Percentiles rank a stretch among this genome's conserved stretches.
These are phyloP conservation scores for Hibiscus tridactylites DNA, from an alignment of 345 rosid species.

Conservation along the genomic window DNA sequence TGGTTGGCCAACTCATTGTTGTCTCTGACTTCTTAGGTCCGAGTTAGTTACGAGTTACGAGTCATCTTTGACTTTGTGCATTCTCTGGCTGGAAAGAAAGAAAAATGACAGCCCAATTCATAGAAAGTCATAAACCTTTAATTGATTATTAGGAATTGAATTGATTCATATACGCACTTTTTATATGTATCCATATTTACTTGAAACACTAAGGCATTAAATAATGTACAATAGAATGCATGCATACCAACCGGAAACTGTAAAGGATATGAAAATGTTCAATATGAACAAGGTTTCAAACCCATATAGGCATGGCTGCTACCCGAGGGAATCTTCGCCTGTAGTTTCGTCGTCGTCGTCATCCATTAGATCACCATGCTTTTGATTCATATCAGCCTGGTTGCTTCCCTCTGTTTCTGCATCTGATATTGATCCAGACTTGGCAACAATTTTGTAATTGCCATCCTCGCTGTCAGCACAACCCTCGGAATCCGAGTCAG, in stretches of 20 bases:
- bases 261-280: neutral
- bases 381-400: constrained; percentile 23
- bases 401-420: constrained; percentile 38
- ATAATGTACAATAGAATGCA: neutral
- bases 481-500: constrained; percentile 52
- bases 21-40: neutral
- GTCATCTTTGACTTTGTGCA: neutral
- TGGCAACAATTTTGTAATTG: constrained; percentile 3
- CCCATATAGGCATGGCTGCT: neutral
- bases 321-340: constrained; percentile 23
- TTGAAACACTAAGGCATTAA: neutral
- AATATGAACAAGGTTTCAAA: neutral
- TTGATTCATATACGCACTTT: neutral
- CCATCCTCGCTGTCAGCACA: constrained; percentile 35
- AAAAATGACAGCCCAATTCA: neutral
- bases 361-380: constrained; percentile 34
- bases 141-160: neutral
- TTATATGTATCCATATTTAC: neutral
- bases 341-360: constrained; percentile 43
- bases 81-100: neutral
- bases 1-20: neutral
- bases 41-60: neutral
- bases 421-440: constrained; percentile 26
- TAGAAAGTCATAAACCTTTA: neutral
- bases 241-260: neutral